Conservation (phyloP, 2,329 filamentous ascomycete species). For the Emmonsiellopsis sp. region DNA sequence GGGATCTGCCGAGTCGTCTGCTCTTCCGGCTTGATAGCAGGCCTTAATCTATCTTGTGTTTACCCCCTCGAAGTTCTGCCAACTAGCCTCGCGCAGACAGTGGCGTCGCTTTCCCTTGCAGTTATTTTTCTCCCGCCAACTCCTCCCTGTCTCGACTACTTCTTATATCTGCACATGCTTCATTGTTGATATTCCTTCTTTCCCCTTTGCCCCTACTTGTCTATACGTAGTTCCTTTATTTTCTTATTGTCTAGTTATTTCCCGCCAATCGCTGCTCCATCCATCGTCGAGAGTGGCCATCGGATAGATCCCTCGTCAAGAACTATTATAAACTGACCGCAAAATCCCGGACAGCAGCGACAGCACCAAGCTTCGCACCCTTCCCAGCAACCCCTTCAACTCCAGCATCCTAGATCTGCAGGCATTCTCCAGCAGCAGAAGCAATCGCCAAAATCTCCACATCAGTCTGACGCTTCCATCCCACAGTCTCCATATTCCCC, state of each 20-base stretch:
- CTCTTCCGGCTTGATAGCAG: neutral
- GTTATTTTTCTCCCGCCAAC: neutral
- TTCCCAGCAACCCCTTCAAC: constrained; percentile 22
- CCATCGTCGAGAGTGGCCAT: neutral
- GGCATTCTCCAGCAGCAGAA: constrained; percentile 22
- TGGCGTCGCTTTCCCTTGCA: neutral
- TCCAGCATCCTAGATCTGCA: constrained; percentile 22
- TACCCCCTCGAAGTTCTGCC: neutral
- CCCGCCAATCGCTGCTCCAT: neutral
- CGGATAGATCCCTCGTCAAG: neutral
- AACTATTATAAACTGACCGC: constrained; percentile 5
- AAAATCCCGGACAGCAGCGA: constrained; percentile 21
- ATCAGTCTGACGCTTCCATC: constrained; percentile 41
- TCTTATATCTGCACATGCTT: neutral
- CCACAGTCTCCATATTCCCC: constrained; percentile 23
- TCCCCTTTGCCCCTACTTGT: neutral
- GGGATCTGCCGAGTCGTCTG: constrained; percentile 1
- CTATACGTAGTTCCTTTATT: neutral
- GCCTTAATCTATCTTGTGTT: neutral
- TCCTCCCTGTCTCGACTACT: neutral
- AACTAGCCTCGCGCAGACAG: neutral
- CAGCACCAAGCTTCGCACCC: constrained; percentile 22
- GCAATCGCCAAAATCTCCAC: constrained; percentile 50
- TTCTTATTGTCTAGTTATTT: neutral
- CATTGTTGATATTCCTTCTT: neutral